Percentiles rank a stretch among this genome's conserved stretches.
Evolutionary conservation across 2,329 filamentous ascomycete genomes (phyloP).

Genomic region (Paecilomyces formosus): DNA sequence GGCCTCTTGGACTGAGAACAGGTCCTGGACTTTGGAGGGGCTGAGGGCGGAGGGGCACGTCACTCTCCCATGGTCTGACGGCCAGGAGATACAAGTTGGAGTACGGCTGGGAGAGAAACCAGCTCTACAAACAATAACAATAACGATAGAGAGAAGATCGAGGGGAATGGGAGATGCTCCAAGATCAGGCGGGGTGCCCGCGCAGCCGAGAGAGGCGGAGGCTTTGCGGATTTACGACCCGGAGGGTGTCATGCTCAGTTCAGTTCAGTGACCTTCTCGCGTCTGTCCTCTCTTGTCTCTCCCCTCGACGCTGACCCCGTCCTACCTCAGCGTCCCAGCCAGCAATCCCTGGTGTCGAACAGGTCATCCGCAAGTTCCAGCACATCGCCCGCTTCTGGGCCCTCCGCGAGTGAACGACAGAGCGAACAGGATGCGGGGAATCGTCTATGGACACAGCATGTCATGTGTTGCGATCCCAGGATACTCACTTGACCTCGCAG

Average conservation of each 20-base stretch:
- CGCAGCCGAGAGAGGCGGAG: neutral
- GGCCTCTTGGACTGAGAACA: neutral
- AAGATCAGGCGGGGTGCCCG: neutral
- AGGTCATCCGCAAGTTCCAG: neutral
- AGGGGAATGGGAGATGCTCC: neutral
- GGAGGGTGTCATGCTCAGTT: neutral
- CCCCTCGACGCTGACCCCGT: neutral
- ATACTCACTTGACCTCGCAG: neutral
- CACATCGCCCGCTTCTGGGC: neutral
- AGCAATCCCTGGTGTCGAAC: neutral
- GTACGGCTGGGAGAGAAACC: neutral
- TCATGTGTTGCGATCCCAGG: neutral
- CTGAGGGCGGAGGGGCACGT: conserved; percentile 1
- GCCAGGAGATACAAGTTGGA: neutral
- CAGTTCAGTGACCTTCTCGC: neutral
- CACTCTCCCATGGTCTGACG: neutral
- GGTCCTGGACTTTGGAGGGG: neutral
- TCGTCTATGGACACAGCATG: neutral
- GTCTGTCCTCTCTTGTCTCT: neutral
- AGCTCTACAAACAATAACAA: neutral
- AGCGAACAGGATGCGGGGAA: neutral
- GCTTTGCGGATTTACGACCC: neutral
- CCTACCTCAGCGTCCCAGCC: neutral
- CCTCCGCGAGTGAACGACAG: neutral
- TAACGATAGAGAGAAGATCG: neutral